Percentiles rank a stretch among this genome's conserved stretches.
Conservation (phyloP, 352 stramenopile genomes). For the Globisporangium paddicum region DNA sequence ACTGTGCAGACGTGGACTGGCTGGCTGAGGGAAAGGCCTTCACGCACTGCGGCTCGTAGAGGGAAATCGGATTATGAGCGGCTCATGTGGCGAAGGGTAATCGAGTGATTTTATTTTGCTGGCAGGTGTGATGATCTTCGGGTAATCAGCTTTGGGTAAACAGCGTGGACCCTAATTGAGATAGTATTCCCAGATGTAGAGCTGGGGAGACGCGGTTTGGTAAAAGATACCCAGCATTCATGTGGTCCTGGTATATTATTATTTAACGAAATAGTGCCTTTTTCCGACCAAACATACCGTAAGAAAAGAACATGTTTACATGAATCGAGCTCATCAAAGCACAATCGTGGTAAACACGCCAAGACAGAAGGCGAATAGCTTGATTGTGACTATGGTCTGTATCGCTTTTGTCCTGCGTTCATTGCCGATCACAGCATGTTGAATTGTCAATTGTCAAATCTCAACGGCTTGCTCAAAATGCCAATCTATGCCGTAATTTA, state of each 20-base stretch:
- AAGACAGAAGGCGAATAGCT: too few relatives aligned
- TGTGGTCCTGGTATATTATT: not conserved
- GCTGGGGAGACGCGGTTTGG: too few relatives aligned
- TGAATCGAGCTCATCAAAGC: not conserved
- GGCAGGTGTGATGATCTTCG: not conserved
- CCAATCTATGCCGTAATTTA: too few relatives aligned
- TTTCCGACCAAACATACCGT: not conserved
- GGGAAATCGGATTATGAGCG: not conserved
- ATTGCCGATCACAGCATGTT: too few relatives aligned
- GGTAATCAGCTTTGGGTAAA: not conserved
- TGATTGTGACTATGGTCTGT: too few relatives aligned
- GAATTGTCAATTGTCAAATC: too few relatives aligned
- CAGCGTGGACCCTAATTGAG: not conserved
- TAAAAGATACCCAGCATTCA: too few relatives aligned
- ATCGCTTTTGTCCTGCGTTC: too few relatives aligned
- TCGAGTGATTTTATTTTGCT: not conserved
- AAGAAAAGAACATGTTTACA: not conserved
- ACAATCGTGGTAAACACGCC: not conserved
- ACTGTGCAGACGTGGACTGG: not conserved
- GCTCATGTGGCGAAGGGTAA: not conserved
- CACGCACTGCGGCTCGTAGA: not conserved
- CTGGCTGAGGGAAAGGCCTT: not conserved
- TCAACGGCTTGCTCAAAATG: too few relatives aligned
- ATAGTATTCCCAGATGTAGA: too few relatives aligned
- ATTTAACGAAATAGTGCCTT: not conserved